phyloP scores from a whole-genome alignment of 1,284 basidiomycete genomes.

The Hymenochaete sp. region DNA sequence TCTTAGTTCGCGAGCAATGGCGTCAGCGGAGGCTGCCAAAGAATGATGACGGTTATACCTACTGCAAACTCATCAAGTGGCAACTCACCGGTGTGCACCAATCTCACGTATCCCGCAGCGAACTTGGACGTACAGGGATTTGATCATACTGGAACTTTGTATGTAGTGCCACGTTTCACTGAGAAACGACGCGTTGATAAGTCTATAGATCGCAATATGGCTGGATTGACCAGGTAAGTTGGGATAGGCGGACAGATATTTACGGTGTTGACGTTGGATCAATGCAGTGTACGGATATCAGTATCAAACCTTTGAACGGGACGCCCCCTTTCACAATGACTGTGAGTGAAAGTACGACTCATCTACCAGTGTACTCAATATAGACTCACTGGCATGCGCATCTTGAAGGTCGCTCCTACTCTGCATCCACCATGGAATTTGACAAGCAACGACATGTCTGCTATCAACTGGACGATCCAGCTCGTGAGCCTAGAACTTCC shows the following conservation, averaged over 20 bases:
- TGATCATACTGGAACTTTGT: slow-evolving; percentile 38
- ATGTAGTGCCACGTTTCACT: neutral
- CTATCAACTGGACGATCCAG: slow-evolving; percentile 50
- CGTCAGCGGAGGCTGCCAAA: slow-evolving; percentile 52
- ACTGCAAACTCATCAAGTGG: slow-evolving; percentile 26
- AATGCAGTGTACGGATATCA: slow-evolving; percentile 45
- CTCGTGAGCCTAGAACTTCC: slow-evolving; percentile 26
- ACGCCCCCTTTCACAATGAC: slow-evolving; percentile 52
- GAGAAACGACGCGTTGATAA: neutral
- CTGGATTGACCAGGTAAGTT: slow-evolving; percentile 45
- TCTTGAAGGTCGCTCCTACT: slow-evolving; percentile 43
- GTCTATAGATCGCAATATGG: slow-evolving; percentile 37
- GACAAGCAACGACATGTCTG: slow-evolving; percentile 31
- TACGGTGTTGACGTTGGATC: neutral
- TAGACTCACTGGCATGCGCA: neutral
- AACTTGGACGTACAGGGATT: slow-evolving; percentile 36
- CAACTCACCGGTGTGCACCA: slow-evolving; percentile 34
- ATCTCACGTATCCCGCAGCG: slow-evolving; percentile 38
- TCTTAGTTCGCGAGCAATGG: slow-evolving; percentile 45
- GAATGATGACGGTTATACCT: slow-evolving; percentile 43
- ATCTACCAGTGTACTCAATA: neutral
- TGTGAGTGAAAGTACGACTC: slow-evolving; percentile 32
- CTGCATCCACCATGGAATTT: slow-evolving; percentile 53
- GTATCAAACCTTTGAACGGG: slow-evolving; percentile 44
- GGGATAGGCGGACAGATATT: neutral